These are phyloP conservation scores for Coelastrella sp. DNA, from an alignment of 139 green algal species.

Conservation along the genomic window DNA sequence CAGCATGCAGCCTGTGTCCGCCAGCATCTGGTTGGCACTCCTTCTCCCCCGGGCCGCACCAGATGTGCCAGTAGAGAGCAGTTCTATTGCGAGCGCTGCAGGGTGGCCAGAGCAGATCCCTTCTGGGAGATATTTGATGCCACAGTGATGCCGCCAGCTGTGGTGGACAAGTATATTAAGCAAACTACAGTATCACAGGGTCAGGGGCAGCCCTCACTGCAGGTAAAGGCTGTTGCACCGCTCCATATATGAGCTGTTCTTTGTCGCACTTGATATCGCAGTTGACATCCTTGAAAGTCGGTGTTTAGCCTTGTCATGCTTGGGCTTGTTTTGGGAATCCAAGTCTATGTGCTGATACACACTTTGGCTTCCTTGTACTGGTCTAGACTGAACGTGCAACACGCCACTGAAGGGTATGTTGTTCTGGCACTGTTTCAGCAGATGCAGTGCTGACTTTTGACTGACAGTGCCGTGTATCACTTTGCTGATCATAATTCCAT, in stretches of 20 bases:
- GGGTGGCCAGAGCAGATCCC: conserved; percentile 71
- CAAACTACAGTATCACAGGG: neutral
- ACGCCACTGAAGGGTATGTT: too few relatives aligned
- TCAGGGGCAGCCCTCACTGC: neutral
- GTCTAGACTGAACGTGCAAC: too few relatives aligned
- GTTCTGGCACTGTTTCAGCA: too few relatives aligned
- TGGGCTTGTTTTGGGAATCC: neutral
- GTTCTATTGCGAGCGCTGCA: conserved; percentile 72
- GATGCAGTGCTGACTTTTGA: too few relatives aligned
- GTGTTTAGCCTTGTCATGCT: neutral
- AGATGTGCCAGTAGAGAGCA: neutral
- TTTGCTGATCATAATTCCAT: too few relatives aligned
- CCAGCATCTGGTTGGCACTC: neutral
- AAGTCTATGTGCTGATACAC: too few relatives aligned
- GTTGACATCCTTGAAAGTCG: neutral
- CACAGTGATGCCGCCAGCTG: conserved; percentile 54
- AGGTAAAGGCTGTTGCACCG: neutral
- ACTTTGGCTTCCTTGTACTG: too few relatives aligned
- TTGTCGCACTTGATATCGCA: too few relatives aligned
- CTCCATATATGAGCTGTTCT: neutral
- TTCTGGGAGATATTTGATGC: conserved; percentile 73
- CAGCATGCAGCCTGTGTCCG: conserved; percentile 76
- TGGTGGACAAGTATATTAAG: conserved; percentile 45
- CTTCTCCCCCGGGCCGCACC: too few relatives aligned
- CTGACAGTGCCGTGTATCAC: too few relatives aligned